A percentile compares a stretch with the other conserved stretches of the same genome.
These are phyloP conservation scores for Fusarium sp. DNA, from an alignment of 2,329 filamentous ascomycete species.

Conservation along the genomic window DNA sequence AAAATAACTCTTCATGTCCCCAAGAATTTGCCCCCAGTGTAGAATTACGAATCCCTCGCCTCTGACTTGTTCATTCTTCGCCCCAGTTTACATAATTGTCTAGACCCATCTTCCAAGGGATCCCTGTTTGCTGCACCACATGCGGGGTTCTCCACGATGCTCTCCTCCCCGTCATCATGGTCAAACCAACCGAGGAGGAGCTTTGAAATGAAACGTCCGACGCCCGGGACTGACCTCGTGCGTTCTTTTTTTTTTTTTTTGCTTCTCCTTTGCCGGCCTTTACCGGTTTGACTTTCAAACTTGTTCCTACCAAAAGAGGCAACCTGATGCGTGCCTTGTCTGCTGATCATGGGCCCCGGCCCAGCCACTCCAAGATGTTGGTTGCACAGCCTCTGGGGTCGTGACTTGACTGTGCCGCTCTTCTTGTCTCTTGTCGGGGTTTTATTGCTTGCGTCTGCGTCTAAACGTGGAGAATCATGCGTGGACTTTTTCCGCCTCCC, in stretches of 20 bases:
- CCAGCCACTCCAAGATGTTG: constrained; percentile 8
- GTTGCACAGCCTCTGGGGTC: constrained; percentile 1
- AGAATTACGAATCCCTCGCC: constrained; percentile 26
- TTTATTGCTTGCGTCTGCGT: constrained; percentile 5
- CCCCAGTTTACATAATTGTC: neutral
- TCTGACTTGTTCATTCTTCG: constrained; percentile 10
- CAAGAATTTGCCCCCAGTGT: neutral
- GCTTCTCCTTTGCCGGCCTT: neutral
- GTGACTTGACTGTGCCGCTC: neutral
- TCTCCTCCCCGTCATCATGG: neutral
- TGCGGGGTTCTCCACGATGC: constrained; percentile 35
- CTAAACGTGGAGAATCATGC: neutral
- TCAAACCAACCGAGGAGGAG: neutral
- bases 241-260: neutral
- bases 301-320: constrained; percentile 20
- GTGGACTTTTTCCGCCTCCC: neutral
- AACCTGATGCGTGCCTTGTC: constrained; percentile 30
- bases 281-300: neutral
- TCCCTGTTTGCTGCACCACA: neutral
- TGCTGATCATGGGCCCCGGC: constrained; percentile 4
- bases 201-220: neutral
- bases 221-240: neutral
- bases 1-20: neutral
- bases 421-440: neutral
- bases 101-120: constrained; percentile 4